Base-by-base conservation (phyloP, 2,329 filamentous ascomycete species). In the Ophiostoma ips region DNA sequence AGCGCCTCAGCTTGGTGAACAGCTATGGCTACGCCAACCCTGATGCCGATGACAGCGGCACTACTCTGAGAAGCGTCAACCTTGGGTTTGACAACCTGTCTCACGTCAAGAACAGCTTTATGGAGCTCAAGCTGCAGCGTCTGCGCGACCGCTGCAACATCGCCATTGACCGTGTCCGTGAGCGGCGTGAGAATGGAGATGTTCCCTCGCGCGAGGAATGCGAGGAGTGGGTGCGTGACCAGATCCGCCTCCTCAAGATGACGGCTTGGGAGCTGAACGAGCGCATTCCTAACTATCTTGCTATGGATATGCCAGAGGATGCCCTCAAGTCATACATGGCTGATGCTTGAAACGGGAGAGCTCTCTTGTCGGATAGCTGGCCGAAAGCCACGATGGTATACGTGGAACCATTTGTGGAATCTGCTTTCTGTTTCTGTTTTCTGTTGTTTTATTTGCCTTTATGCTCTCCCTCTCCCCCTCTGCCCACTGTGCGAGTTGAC, bases 21-120 rank as follows among this genome's bases (percentile, higher is more conserved):
- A 55, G 53, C 44, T 55, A 53, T n/a, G 51, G 38, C 21, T 55
- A 53, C 21, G 53, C 49, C 10, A 50, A 55, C 44, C 53, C 53
- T 1, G 49, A 55, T 34, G 43, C 50, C 2, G 51, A 53, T 18
- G 53, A 55, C 34, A 52, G 43, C 3, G 53, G 53, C 10, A 55
- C 53, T 1, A 51, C 51, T 12, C 48, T 55, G 8, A 35, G 51
- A 18, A 53, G 51, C 12, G 36, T 55, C 15, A 53, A 52, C 30
- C 28, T 45, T 11, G 30, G 16, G 33, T 51, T 50, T 12, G 53
- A 55, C 40, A 52, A 53, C 40, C 37, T 53, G 24, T 37, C 48
- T 2, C 30, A 31, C 4, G 48, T 53, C 11, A 52, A 53, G 38
- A 53, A 53, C 35, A 46, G 31, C 13, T 55, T 55, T 12, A 41